Evolutionary conservation across 1,284 basidiomycete genomes (phyloP), one percentile per base, ranked within the genome.

Genomic region (Ganoderma leucocontextum): DNA sequence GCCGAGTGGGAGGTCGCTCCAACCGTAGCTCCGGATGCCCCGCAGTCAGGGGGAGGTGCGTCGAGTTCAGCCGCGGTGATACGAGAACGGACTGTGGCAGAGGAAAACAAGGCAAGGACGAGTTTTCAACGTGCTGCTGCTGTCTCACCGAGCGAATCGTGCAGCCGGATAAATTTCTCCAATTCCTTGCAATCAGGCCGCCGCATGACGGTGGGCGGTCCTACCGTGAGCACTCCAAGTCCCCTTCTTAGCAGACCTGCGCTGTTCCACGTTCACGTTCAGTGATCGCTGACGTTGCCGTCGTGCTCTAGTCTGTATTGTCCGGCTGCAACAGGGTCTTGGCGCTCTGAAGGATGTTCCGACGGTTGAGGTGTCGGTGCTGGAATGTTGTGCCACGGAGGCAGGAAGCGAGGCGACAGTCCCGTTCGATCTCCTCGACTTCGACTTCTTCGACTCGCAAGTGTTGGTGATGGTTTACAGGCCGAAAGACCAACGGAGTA

Each of bases 361-460:
- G 65, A 62, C 70, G 60, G 72, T 74, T 52, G 70, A 69, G 58
- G 72, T 74, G 52, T 70, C 75, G 33, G 71, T 74, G 29, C 59
- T 76, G 64, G 73, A 75, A 63, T 75, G 76, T 71, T 71, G 73
- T 69, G 68, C 70, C 52, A 38, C 67, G 62, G 63, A 63, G 62
- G 67, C 64, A 52, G 71, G 70, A 67, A 73, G 60, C 64, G 73
- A 70, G 25, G 66, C 29, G 57, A 36, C 36, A 52, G 60, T 52
- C 57, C 70, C 73, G 60, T 69, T 90, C 73, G 83, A 89, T 68
- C 75, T 93, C 61, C 77, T 92, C 74, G 89, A 90, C 75, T 84
- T 82, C 64, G 90, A 91, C 67, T 94, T 94, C 80, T 93, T 94
- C 77, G 92, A 94, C 81, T 89, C 92, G 75, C 85, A 90, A 77